These are phyloP conservation scores for Penicillium frequentans DNA, from an alignment of 2,329 filamentous ascomycete species.

Conservation along the genomic window DNA sequence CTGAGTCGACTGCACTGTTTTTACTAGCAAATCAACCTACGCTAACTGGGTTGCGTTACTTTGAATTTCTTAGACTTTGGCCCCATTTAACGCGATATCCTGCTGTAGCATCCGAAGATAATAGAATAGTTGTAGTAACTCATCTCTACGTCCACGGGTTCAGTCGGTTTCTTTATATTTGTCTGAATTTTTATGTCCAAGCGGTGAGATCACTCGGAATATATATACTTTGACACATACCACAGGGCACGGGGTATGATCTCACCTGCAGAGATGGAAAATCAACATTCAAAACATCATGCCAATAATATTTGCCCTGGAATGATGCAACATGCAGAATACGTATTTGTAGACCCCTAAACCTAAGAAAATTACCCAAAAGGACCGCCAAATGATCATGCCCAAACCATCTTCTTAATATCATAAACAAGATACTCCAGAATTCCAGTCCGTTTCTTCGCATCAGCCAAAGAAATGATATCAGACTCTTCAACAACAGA, in stretches of 20 bases:
- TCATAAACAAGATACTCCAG: constrained; percentile 86
- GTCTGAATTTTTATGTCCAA: no score
- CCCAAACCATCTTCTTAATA: constrained; percentile 92
- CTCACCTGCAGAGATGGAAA: background rate
- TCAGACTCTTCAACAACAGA: constrained; percentile 58
- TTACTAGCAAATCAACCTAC: no score
- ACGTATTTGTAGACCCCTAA: no score
- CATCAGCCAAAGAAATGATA: constrained; percentile 81
- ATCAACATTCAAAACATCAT: background rate
- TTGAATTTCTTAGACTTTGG: no score
- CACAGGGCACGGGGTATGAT: background rate
- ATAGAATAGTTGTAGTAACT: no score
- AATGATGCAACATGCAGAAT: background rate
- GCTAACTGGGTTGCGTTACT: no score
- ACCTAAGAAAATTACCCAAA: background rate
- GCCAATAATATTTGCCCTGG: background rate
- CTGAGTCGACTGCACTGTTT: background rate
- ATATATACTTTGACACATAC: background rate
- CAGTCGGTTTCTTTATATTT: no score
- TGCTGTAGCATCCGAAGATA: no score
- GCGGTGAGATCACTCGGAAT: background rate
- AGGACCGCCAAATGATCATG: constrained; percentile 20
- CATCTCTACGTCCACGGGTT: no score
- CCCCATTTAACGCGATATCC: no score
- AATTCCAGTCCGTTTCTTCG: constrained; percentile 80